Evolutionary conservation across 176 grass and related monocot genomes (phyloP), one percentile per base, ranked within the genome.

Genomic region (Oropetium thomaeum): DNA sequence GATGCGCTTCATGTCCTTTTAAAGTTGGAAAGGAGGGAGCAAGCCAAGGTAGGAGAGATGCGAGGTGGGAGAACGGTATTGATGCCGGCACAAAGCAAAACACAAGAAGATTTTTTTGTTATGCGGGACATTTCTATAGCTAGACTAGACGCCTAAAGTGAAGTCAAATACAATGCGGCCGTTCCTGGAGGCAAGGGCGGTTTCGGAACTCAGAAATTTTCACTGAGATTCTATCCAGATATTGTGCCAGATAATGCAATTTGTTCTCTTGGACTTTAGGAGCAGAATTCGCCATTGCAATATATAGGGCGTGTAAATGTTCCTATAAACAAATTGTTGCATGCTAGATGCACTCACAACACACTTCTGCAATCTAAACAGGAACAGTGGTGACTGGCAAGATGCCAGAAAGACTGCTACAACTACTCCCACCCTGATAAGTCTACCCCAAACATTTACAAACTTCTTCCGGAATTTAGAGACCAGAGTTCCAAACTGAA

Each of bases 81-180:
- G 79, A 90, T 83, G 84, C 77, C 30, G 81, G 88, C 69, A 58
- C 84, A 76, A 87, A 72, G 32, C 23, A 3, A 41, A 41, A 64
- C 58, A 16, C 25, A 10, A 40, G 39, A 75, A n/a, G n/a, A n/a
- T n/a, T n/a, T n/a, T n/a, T n/a, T n/a, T n/a, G n/a, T n/a, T n/a
- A n/a, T n/a, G n/a, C n/a, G n/a, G n/a, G n/a, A n/a, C n/a, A n/a
- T n/a, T 75, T 62, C 19, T 19, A 17, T 49, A 28, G 12, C 40
- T 35, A 10, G 4, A 30, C 40, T 35, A 10, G 4, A 30, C 27
- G 38, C 5, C n/a, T 8, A 49, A 15, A 30, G 58, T 49, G 74
- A 64, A 19, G 59, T 76, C 58, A 76, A 76, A 76, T 62, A 71
- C 5, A 38, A 71, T 25, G 11, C 31, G 48, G 47, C 20, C 22